Percentiles rank a stretch among this genome's conserved stretches.
Evolutionary conservation across 208 protist genomes (phyloP).

Genomic region (Angomonas deanei): DNA sequence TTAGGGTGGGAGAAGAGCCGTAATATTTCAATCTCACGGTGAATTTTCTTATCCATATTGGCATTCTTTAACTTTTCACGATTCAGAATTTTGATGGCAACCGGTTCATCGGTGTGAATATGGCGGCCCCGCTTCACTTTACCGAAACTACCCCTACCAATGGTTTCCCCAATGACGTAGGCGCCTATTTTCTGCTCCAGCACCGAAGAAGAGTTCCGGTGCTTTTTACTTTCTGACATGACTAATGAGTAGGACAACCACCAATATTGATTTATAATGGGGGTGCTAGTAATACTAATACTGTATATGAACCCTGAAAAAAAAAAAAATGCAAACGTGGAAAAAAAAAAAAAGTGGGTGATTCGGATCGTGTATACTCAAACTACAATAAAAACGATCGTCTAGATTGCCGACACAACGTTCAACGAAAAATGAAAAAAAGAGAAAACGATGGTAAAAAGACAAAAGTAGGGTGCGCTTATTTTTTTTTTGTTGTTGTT

Average conservation of each 20-base stretch:
- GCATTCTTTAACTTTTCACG: conserved; percentile 94
- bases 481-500: not conserved
- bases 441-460: conserved; percentile 3
- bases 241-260: too few relatives aligned
- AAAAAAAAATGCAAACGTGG: conserved; percentile 7
- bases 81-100: conserved; percentile 99
- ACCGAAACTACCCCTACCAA: conserved; percentile 99
- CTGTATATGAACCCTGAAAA: not conserved
- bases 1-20: conserved; percentile 98
- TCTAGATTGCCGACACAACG: too few relatives aligned
- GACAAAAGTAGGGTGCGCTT: too few relatives aligned
- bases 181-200: conserved; percentile 90
- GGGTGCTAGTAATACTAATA: not conserved
- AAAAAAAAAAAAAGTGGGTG: conserved; percentile 3
- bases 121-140: conserved; percentile 99
- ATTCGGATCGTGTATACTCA: not conserved
- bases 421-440: conserved; percentile 8
- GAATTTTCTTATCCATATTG: conserved; percentile 91
- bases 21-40: conserved; percentile 98
- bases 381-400: not conserved
- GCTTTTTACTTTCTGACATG: not conserved
- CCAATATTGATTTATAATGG: not conserved
- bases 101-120: conserved; percentile 92
- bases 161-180: conserved; percentile 97
- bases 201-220: not conserved